Percentiles rank a stretch among this genome's conserved stretches.
phyloP scores from a whole-genome alignment of 2,329 filamentous ascomycete genomes.

The Colletotrichum destructivum region DNA sequence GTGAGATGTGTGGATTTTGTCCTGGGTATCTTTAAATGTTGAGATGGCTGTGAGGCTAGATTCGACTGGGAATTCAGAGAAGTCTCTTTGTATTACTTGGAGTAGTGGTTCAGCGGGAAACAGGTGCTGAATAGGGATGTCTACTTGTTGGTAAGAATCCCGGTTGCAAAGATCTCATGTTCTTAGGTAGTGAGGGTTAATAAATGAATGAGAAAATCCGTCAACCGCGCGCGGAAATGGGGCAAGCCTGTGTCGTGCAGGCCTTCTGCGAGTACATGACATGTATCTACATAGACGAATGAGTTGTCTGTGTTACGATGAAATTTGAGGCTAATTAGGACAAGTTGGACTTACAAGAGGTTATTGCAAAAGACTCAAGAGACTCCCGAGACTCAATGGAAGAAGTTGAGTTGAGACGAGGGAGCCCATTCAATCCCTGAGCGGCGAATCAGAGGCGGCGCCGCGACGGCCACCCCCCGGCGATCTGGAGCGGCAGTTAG shows the following conservation, averaged over 20 bases:
- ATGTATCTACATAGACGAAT: background rate
- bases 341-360: background rate
- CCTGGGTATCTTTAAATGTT: background rate
- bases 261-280: background rate
- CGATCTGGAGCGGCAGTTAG: background rate
- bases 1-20: background rate
- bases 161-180: background rate
- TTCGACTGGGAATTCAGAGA: too few relatives aligned
- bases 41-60: background rate
- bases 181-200: background rate
- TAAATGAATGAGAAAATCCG: background rate
- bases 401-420: constrained; percentile 4
- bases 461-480: background rate
- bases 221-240: background rate
- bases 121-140: background rate
- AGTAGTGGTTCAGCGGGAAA: background rate
- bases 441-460: constrained; percentile 12
- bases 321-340: background rate
- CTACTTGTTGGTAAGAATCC: background rate
- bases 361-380: background rate
- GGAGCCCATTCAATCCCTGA: background rate
- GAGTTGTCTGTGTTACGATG: background rate
- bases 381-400: background rate
- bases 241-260: background rate
- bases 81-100: too few relatives aligned